Percentiles rank a stretch among this genome's conserved stretches.
phyloP scores from a whole-genome alignment of 2,329 filamentous ascomycete species.

The Chaetomiaceae sp. region DNA sequence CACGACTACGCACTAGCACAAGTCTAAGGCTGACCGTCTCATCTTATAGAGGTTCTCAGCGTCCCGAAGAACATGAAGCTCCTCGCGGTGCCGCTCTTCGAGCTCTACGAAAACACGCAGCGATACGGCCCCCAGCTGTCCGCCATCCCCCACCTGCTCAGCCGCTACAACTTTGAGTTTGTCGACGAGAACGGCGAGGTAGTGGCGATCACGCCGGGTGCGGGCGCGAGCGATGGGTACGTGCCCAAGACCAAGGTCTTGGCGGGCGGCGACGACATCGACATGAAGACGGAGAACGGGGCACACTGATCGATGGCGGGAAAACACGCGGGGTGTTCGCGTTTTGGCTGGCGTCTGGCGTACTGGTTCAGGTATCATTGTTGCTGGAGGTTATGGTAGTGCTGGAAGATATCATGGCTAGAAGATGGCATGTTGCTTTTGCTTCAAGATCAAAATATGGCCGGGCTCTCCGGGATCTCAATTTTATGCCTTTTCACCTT shows the following conservation, averaged over 20 bases:
- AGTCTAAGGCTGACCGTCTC: too few species aligned
- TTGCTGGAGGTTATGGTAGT: too few species aligned
- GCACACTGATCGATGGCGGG: slow-evolving; percentile 15
- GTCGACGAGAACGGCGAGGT: slow-evolving; percentile 89
- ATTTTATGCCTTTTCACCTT: slow-evolving; percentile 63
- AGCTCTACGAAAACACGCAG: slow-evolving; percentile 95
- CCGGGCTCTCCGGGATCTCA: neutral
- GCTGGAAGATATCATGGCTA: neutral
- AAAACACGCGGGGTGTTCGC: neutral
- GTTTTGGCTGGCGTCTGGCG: slow-evolving; percentile 14
- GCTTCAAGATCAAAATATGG: neutral
- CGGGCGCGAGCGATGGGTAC: slow-evolving; percentile 52
- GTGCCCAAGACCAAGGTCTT: slow-evolving; percentile 61
- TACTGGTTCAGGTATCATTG: slow-evolving; percentile 5
- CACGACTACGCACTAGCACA: too few species aligned
- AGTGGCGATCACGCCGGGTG: slow-evolving; percentile 75
- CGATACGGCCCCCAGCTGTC: slow-evolving; percentile 94
- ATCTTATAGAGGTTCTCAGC: slow-evolving; percentile 77
- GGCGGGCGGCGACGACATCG: slow-evolving; percentile 54
- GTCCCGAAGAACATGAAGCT: slow-evolving; percentile 99
- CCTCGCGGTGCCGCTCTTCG: slow-evolving; percentile 90
- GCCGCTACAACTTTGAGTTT: slow-evolving; percentile 95
- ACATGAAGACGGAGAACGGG: slow-evolving; percentile 44
- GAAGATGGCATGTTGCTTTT: neutral
- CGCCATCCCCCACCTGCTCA: slow-evolving; percentile 90